phyloP scores from a whole-genome alignment of 2,329 filamentous ascomycete species.

The Chaetomiaceae sp. region DNA sequence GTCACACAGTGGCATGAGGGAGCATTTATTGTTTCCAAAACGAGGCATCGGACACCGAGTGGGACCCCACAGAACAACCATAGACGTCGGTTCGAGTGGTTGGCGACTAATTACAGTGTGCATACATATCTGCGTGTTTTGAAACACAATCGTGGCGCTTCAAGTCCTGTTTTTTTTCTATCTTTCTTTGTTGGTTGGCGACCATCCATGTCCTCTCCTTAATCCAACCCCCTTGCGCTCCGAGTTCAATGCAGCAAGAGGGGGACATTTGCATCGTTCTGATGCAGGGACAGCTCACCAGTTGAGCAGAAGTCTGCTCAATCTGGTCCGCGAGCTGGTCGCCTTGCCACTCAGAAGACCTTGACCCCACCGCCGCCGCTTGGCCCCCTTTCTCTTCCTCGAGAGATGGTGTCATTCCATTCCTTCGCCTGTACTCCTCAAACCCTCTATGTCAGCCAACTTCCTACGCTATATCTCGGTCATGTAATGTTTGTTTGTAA shows the following conservation, averaged over 20 bases:
- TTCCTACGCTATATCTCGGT: too few species aligned
- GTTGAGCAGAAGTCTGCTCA: background rate
- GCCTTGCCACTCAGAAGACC: too few species aligned
- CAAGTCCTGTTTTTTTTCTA: background rate
- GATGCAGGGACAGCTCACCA: background rate
- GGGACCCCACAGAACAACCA: background rate
- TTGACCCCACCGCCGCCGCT: too few species aligned
- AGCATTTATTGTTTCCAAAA: background rate
- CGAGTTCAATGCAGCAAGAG: background rate
- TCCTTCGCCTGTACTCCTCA: background rate
- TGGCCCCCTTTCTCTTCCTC: too few species aligned
- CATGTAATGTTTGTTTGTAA: background rate
- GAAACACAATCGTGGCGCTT: conserved; percentile 7
- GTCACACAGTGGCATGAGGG: conserved; percentile 4
- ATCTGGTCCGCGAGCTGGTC: background rate
- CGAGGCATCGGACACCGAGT: too few species aligned
- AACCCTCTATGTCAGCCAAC: background rate
- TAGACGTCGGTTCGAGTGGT: conserved; percentile 7
- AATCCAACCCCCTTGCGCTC: background rate
- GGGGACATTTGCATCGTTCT: background rate
- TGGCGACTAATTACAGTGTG: conserved; percentile 2
- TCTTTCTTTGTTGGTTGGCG: background rate
- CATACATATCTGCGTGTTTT: conserved; percentile 2
- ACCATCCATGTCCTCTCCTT: background rate
- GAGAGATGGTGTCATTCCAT: too few species aligned